Evolutionary conservation across 768 basidiomycete genomes (phyloP).

Genomic region (Lyophyllum decastes): DNA sequence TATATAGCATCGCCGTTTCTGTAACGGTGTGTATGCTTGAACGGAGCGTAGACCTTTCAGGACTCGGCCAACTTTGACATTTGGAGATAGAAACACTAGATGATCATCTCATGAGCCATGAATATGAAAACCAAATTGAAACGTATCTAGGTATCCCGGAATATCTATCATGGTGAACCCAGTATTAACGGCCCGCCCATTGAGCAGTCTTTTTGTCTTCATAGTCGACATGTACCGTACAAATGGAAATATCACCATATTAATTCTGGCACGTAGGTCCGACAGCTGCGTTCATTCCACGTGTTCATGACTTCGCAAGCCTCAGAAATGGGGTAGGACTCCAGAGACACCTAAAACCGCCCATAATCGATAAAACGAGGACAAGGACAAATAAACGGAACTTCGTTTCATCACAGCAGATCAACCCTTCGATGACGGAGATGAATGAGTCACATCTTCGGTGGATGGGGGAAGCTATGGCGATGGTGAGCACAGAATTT

Average conservation of each 20-base stretch:
- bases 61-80: too few species aligned
- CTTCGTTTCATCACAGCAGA: not conserved
- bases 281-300: not conserved
- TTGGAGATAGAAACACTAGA: too few species aligned
- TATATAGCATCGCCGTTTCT: too few species aligned
- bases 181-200: too few species aligned
- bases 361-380: not conserved
- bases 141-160: too few species aligned
- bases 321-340: not conserved
- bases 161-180: too few species aligned
- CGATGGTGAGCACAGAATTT: constrained; percentile 57
- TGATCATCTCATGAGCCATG: too few species aligned
- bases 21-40: too few species aligned
- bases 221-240: not conserved
- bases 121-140: too few species aligned
- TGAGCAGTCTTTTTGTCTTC: not conserved
- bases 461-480: constrained; percentile 86
- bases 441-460: constrained; percentile 33
- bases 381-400: not conserved
- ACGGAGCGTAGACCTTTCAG: too few species aligned
- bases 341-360: not conserved
- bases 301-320: not conserved
- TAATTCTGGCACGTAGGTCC: not conserved
- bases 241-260: not conserved
- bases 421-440: not conserved